Conservation (phyloP, 768 basidiomycete species). For the Austroboletus festivus region DNA sequence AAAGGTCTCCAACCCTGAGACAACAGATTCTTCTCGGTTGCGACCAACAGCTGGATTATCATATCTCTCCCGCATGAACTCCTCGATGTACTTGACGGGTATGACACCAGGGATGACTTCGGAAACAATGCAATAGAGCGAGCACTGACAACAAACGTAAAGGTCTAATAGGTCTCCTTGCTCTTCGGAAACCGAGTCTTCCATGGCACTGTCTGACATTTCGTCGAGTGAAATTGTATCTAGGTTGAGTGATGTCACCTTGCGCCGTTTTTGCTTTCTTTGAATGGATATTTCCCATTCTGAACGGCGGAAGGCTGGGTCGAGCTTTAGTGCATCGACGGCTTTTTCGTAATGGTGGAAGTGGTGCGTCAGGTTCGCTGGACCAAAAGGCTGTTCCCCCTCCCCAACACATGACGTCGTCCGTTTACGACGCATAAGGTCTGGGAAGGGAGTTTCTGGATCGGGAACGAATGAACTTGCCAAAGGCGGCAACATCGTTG, state of each 20-base stretch:
- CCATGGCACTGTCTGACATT: constrained; percentile 30
- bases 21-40: constrained; percentile 51
- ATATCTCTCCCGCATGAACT: constrained; percentile 59
- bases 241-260: constrained; percentile 41
- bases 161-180: constrained; percentile 67
- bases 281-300: constrained; percentile 56
- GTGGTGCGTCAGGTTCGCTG: constrained; percentile 68
- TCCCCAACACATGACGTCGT: constrained; percentile 52
- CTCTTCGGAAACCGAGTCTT: constrained; percentile 30
- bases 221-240: constrained; percentile 22
- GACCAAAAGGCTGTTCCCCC: constrained; percentile 43
- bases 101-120: constrained; percentile 72
- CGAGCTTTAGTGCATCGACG: constrained; percentile 65
- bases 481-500: constrained; percentile 58
- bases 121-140: constrained; percentile 67
- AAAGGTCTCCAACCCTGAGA: constrained; percentile 62
- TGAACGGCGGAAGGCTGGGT: constrained; percentile 55
- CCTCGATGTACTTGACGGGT: constrained; percentile 57
- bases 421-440: constrained; percentile 47
- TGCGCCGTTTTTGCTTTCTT: constrained; percentile 54
- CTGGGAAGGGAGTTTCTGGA: constrained; percentile 48
- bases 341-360: constrained; percentile 74
- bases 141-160: constrained; percentile 84
- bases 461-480: constrained; percentile 48
- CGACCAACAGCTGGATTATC: constrained; percentile 56